A percentile compares a stretch with the other conserved stretches of the same genome.
phyloP scores from a whole-genome alignment of 2,329 filamentous ascomycete species.

The Fusarium pilosicola region DNA sequence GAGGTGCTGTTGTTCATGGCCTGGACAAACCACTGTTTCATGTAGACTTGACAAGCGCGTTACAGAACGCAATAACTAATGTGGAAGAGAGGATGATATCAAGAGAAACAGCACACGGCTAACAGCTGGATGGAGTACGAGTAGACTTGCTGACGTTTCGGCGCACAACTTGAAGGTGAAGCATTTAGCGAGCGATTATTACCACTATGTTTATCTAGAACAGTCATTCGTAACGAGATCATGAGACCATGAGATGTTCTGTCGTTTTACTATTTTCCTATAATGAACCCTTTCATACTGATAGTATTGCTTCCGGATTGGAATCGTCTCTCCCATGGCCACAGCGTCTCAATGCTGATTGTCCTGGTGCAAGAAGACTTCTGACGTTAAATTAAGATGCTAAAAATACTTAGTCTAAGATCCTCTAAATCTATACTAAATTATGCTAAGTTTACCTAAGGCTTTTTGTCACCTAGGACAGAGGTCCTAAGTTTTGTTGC shows the following conservation, averaged over 20 bases:
- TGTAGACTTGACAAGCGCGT: slow-evolving; percentile 86
- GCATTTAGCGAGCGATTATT: slow-evolving; percentile 8
- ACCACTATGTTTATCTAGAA: not conserved
- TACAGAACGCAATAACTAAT: slow-evolving; percentile 88
- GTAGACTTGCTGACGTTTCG: not conserved
- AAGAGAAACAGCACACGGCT: slow-evolving; percentile 10
- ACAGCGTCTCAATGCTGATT: not conserved
- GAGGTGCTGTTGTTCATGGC: slow-evolving; percentile 79
- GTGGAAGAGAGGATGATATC: slow-evolving; percentile 65
- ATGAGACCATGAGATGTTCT: not conserved
- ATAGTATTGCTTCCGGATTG: not conserved
- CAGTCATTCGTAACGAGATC: not conserved
- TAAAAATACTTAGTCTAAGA: too few relatives aligned
- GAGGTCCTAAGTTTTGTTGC: too few relatives aligned
- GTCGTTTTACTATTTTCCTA: not conserved
- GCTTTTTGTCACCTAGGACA: too few relatives aligned
- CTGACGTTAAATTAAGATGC: too few relatives aligned
- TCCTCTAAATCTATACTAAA: too few relatives aligned
- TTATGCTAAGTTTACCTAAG: too few relatives aligned
- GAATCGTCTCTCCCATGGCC: not conserved
- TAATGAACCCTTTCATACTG: not conserved
- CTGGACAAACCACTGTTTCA: slow-evolving; percentile 93
- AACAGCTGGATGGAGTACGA: not conserved
- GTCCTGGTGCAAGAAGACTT: too few relatives aligned
- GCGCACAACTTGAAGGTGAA: not conserved